Conservation (phyloP, 2,329 filamentous ascomycete genomes). For the Coleophoma eucalyptorum region DNA sequence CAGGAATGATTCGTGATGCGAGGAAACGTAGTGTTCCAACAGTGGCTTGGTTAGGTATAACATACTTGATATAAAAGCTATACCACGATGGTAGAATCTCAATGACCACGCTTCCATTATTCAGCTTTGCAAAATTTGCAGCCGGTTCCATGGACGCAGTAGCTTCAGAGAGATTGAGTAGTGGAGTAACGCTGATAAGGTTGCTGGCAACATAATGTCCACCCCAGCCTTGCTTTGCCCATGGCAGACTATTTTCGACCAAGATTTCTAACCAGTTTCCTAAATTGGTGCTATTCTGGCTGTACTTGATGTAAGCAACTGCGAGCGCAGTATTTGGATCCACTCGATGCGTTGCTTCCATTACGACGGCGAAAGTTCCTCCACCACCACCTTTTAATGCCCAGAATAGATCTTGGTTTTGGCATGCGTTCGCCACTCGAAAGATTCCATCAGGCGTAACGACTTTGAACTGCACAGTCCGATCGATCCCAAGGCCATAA, state of each 20-base stretch:
- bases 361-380: conserved; percentile 40
- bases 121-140: conserved; percentile 4
- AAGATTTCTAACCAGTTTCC: conserved; percentile 7
- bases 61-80: conserved; percentile 10
- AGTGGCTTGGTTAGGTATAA: conserved; percentile 5
- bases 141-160: conserved; percentile 8
- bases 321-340: conserved; percentile 8
- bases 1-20: conserved; percentile 6
- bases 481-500: conserved; percentile 47
- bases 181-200: conserved; percentile 11
- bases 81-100: conserved; percentile 10
- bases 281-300: conserved; percentile 3
- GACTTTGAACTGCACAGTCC: conserved; percentile 43
- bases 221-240: conserved; percentile 15
- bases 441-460: conserved; percentile 41
- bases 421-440: conserved; percentile 35
- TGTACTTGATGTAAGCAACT: conserved; percentile 10
- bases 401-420: conserved; percentile 45
- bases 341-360: conserved; percentile 12
- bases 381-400: conserved; percentile 43
- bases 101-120: conserved; percentile 5
- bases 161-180: conserved; percentile 11
- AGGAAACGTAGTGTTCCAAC: conserved; percentile 6
- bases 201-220: conserved; percentile 7
- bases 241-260: conserved; percentile 10